phyloP scores from a whole-genome alignment of 495 filamentous ascomycete species.

The Penicillium steckii region DNA sequence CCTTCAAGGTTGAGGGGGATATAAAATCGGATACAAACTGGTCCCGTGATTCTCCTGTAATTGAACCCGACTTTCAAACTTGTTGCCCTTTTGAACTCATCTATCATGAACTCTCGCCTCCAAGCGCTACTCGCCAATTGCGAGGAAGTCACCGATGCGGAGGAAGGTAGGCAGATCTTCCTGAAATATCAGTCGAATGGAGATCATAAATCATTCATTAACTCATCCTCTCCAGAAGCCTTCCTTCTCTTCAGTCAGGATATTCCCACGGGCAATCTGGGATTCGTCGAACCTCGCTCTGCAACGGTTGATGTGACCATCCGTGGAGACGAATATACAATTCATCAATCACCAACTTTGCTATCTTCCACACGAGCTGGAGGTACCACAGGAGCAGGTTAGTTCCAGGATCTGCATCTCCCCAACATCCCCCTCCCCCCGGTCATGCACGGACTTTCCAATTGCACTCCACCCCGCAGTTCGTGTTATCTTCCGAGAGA shows the following conservation, averaged over 20 bases:
- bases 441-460: constrained; percentile 8
- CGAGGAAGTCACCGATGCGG: constrained; percentile 53
- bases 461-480: constrained; percentile 5
- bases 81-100: neutral
- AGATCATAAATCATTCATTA: neutral
- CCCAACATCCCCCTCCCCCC: neutral
- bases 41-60: neutral
- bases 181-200: neutral
- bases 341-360: constrained; percentile 82
- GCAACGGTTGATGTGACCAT: constrained; percentile 65
- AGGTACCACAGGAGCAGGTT: constrained; percentile 91
- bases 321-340: constrained; percentile 65
- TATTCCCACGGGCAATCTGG: constrained; percentile 75
- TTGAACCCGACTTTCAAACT: neutral
- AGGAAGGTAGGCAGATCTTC: constrained; percentile 58
- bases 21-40: neutral
- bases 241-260: constrained; percentile 79
- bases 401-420: constrained; percentile 16
- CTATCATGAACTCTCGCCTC: constrained; percentile 7
- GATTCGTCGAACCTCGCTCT: constrained; percentile 75
- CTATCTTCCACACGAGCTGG: constrained; percentile 72
- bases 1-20: too few species aligned
- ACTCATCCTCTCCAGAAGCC: constrained; percentile 57
- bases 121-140: constrained; percentile 22
- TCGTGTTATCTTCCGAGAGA: constrained; percentile 6